Conservation (phyloP, 495 filamentous ascomycete species). For the Pyrenula massariospora region DNA sequence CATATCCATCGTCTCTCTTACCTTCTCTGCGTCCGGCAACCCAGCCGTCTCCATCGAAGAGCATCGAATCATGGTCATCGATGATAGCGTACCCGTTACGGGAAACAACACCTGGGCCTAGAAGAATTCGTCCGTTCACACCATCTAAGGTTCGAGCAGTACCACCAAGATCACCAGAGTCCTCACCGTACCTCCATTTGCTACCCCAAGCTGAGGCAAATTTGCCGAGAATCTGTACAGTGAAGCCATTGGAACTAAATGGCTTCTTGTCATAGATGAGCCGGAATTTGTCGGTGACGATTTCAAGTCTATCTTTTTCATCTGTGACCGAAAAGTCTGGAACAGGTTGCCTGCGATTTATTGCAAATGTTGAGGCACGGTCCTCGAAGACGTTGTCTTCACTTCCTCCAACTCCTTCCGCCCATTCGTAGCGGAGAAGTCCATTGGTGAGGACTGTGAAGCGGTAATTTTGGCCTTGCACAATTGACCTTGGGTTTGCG, state of each 20-base stretch:
- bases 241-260: conserved; percentile 33
- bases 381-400: conserved; percentile 43
- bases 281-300: conserved; percentile 37
- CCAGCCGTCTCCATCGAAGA: conserved; percentile 40
- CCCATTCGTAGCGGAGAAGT: conserved; percentile 46
- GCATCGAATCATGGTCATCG: conserved; percentile 44
- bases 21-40: conserved; percentile 26
- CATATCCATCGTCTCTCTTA: conserved; percentile 38
- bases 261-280: conserved; percentile 37
- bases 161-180: conserved; percentile 32
- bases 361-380: conserved; percentile 42
- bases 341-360: conserved; percentile 28
- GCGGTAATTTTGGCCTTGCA: conserved; percentile 35
- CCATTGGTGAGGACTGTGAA: conserved; percentile 42
- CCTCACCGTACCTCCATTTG: conserved; percentile 35
- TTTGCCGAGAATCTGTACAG: conserved; percentile 21
- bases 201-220: conserved; percentile 18
- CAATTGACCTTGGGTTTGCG: conserved; percentile 31
- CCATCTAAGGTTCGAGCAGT: conserved; percentile 43
- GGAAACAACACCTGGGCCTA: conserved; percentile 37
- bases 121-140: conserved; percentile 30
- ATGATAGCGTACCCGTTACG: conserved; percentile 32
- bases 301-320: conserved; percentile 24
- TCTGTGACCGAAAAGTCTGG: conserved; percentile 34
- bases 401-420: too few species aligned